Percentiles rank a stretch among this genome's conserved stretches.
Conservation (phyloP, 1,284 basidiomycete genomes). For the Heliocybe sulcata region DNA sequence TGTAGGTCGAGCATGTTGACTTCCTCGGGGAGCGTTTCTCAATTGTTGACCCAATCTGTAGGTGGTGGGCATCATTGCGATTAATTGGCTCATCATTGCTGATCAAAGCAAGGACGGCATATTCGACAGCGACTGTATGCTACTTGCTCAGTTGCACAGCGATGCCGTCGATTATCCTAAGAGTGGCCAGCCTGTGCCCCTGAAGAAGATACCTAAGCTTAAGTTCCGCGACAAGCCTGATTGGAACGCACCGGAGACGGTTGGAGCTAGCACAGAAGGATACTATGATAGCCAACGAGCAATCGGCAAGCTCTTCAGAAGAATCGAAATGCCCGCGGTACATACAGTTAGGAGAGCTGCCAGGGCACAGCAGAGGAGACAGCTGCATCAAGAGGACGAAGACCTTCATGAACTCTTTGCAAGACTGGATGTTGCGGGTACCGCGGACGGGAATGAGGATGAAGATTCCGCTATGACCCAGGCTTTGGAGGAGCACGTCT, state of each 20-base stretch:
- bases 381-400: constrained; percentile 12
- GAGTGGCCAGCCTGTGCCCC: constrained; percentile 49
- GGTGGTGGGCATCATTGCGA: constrained; percentile 56
- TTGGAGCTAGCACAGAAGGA: constrained; percentile 21
- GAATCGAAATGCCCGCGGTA: constrained; percentile 42
- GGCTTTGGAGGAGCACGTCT: constrained; percentile 16
- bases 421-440: constrained; percentile 15
- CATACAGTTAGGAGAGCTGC: constrained; percentile 12
- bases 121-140: constrained; percentile 51
- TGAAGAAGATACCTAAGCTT: constrained; percentile 39
- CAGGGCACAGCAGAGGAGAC: constrained; percentile 13
- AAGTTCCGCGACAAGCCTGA: constrained; percentile 37
- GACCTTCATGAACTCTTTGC: constrained; percentile 18
- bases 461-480: constrained; percentile 13
- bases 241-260: constrained; percentile 59
- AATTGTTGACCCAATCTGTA: constrained; percentile 14
- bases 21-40: constrained; percentile 5
- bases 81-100: constrained; percentile 57
- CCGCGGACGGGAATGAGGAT: constrained; percentile 4
- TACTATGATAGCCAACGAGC: constrained; percentile 45
- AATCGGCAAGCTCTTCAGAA: constrained; percentile 52
- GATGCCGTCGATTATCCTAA: constrained; percentile 67
- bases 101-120: constrained; percentile 54
- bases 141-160: constrained; percentile 59
- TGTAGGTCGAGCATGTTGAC: constrained; percentile 24